A percentile compares a stretch with the other conserved stretches of the same genome.
These are phyloP conservation scores for Eucalyptus cladocalyx DNA, from an alignment of 345 rosid genomes.

Conservation along the genomic window DNA sequence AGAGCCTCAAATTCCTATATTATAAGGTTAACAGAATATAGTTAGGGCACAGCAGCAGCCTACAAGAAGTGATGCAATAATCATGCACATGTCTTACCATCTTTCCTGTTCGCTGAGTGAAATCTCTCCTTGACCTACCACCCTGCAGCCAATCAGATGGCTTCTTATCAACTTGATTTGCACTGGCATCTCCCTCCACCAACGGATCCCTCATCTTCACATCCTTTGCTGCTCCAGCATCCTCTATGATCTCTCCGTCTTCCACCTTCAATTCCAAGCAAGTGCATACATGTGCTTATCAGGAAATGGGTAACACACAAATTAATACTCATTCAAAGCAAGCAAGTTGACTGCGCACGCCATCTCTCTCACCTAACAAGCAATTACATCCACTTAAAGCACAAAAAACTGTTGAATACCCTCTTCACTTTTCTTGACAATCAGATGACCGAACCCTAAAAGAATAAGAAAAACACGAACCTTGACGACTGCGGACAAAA, in stretches of 20 bases:
- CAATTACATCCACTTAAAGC: background rate
- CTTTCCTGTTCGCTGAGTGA: constrained; percentile 28
- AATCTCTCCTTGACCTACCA: constrained; percentile 50
- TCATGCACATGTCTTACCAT: constrained; percentile 19
- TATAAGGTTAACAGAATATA: background rate
- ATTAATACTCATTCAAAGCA: background rate
- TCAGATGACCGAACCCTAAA: background rate
- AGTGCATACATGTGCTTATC: background rate
- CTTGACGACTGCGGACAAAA: constrained; percentile 90
- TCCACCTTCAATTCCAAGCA: constrained; percentile 32
- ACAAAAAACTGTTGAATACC: background rate
- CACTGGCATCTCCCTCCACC: constrained; percentile 13
- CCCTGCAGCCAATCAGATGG: constrained; percentile 19
- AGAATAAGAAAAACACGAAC: constrained; percentile 5
- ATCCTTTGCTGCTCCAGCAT: constrained; percentile 15
- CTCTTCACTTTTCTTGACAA: background rate
- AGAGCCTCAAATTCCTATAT: constrained; percentile 37
- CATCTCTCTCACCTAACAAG: background rate
- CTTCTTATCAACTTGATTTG: constrained; percentile 21
- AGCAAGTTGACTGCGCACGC: background rate
- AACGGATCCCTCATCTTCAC: background rate
- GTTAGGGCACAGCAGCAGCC: background rate
- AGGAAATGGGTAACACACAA: background rate
- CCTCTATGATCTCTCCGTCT: constrained; percentile 59
- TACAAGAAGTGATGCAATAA: background rate